Evolutionary conservation across 2,329 filamentous ascomycete genomes (phyloP), one percentile per base, ranked within the genome.

Genomic region (Penicillium frequentans): DNA sequence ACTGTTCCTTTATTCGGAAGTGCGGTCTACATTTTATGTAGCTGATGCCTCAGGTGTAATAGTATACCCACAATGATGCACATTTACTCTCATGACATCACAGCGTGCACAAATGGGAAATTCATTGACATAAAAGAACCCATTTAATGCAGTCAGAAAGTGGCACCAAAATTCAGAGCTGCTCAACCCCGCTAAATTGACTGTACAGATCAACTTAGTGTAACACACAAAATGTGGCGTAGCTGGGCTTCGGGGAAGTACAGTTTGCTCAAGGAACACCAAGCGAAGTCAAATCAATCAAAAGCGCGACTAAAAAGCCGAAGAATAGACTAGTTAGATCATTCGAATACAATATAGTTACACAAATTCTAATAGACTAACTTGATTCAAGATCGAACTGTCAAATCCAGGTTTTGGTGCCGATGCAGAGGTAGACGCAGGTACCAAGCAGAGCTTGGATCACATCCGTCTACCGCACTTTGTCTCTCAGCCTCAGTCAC

Each of bases 391-490:
- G 44, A 59, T 58, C 26, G 23, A 54, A 44, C 50, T 48, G 19
- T 35, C 21, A 23, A 26, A 49, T 52, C n/a, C 48, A 54, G 46
- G 24, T n/a, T 39, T 54, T 47, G 43, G 31, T 48, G 50, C 49
- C 43, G 27, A 63, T 52, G 63, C 60, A 62, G 43, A 39, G 39
- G 50, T 47, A 46, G 27, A 63, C 53, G 63, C 62, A 64, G 58
- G 64, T 66, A 66, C 58, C 26, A 35, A 42, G 16, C 53, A 33
- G 49, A 24, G 42, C 43, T n/a, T 44, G 49, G 45, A 33, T 56
- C 45, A 33, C 42, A 35, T 45, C 31, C 45, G 52, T 19, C 39
- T 50, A 52, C 46, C 48, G 61, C 42, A 52, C 55, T 59, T 43
- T 35, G 21, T 49, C 50, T 52, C 44, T 59, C 53, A 64, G 57